Evolutionary conservation across 768 basidiomycete species (phyloP).

Genomic region (Panellus pusillus): DNA sequence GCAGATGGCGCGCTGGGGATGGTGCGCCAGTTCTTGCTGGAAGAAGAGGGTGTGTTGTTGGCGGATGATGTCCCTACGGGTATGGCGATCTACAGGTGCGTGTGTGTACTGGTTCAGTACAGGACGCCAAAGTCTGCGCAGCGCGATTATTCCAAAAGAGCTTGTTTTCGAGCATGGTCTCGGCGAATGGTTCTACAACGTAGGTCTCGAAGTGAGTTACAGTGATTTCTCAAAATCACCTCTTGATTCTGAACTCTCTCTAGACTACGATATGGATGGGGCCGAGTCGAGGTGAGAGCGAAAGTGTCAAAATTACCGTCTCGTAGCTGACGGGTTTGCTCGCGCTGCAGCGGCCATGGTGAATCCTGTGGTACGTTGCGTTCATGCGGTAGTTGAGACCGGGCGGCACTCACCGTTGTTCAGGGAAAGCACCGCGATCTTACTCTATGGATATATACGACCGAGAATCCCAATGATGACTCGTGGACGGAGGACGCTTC

Average conservation of each 20-base stretch:
- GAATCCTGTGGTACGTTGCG: no score
- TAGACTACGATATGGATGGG: no score
- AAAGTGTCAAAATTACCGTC: no score
- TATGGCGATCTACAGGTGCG: conserved; percentile 5
- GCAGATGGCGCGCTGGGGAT: conserved; percentile 9
- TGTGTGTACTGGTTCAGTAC: no score
- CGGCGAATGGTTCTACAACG: not conserved
- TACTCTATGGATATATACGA: not conserved
- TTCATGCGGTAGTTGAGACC: no score
- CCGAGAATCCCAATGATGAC: conserved; percentile 1
- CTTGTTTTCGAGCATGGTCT: not conserved
- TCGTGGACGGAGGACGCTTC: not conserved
- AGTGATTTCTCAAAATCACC: no score
- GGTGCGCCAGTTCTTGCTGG: not conserved
- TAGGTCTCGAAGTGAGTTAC: not conserved
- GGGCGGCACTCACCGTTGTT: no score
- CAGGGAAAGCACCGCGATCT: not conserved
- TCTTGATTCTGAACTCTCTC: no score
- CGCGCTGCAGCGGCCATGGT: no score
- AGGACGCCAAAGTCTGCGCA: not conserved
- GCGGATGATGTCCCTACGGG: not conserved
- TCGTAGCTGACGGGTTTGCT: no score
- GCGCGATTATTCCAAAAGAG: not conserved
- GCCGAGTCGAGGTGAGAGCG: no score
- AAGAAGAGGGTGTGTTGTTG: not conserved